Evolutionary conservation across 2,329 filamentous ascomycete genomes (phyloP), one percentile per base, ranked within the genome.

Genomic region (Lasiodiplodia sp.): DNA sequence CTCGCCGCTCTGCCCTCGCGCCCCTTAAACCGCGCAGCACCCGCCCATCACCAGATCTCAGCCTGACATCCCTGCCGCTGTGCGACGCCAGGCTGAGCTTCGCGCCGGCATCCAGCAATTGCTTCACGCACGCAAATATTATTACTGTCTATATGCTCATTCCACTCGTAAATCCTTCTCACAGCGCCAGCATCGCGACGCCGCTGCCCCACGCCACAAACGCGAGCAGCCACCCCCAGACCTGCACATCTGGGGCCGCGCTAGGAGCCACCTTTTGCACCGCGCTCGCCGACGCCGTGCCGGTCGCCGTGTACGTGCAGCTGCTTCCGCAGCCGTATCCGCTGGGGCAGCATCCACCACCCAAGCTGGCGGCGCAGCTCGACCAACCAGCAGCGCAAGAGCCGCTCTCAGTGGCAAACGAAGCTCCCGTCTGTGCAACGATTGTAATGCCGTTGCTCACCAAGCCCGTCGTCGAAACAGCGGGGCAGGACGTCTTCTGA

Each of bases 281-380:
- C 0, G 78, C 74, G 28, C 73, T 72, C 0, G 68, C 44, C 53
- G 68, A 66, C 28, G 53, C 68, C 0, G 72, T 73, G 10, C 73
- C 73, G 11, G 77, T 78, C 4, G 78, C 77, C 5, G 78, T 79
- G 63, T 77, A 78, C 23, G 73, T 72, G 64, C 74, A 79, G 3
- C 77, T 77, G 69, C 67, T 71, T 0, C 92, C 93, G 79, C 93
- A 97, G 3, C 79, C 79, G 78, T 91, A 97, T 2, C 92, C 92
- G 52, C 81, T 85, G 0, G 94, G 94, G 83, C 95, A 98, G 78
- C 95, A 98, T 7, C 93, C 94, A 0, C 93, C 89, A 0, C 91
- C 88, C 0, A 86, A 82, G n/a, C 86, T 83, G 68, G 78, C 87
- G 73, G 84, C 89, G 87, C 86, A 97, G 71, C 80, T 86, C 71